These are phyloP conservation scores for Neospermospora avenae DNA, from an alignment of 2,329 filamentous ascomycete species.

Conservation along the genomic window DNA sequence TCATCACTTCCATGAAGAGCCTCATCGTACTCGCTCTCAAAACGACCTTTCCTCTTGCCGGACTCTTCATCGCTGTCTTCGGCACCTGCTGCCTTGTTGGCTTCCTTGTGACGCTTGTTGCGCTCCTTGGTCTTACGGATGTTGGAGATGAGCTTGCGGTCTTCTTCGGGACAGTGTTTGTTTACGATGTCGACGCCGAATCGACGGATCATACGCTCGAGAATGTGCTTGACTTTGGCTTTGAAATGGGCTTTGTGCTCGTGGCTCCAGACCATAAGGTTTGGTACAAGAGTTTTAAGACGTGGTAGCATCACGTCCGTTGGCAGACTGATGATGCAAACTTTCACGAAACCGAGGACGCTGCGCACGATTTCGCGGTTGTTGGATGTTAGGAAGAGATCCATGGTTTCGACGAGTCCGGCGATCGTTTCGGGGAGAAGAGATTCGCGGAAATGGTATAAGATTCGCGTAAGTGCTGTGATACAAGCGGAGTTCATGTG, in stretches of 20 bases:
- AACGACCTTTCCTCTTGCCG: constrained; percentile 56
- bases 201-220: constrained; percentile 88
- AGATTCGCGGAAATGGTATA: constrained; percentile 81
- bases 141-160: constrained; percentile 87
- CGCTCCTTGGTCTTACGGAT: constrained; percentile 95
- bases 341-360: constrained; percentile 94
- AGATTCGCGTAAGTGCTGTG: constrained; percentile 85
- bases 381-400: constrained; percentile 92
- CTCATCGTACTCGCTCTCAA: constrained; percentile 92
- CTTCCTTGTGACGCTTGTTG: constrained; percentile 83
- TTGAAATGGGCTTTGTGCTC: constrained; percentile 98
- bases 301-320: constrained; percentile 74
- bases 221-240: constrained; percentile 95
- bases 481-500: constrained; percentile 99
- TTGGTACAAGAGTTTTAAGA: constrained; percentile 75
- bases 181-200: constrained; percentile 84
- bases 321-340: constrained; percentile 84
- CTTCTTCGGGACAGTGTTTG: constrained; percentile 75
- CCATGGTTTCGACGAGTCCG: constrained; percentile 90
- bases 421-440: constrained; percentile 68
- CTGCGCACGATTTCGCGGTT: constrained; percentile 96
- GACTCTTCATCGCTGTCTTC: constrained; percentile 56
- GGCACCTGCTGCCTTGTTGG: constrained; percentile 53
- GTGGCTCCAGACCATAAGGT: constrained; percentile 92
- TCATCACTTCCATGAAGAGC: constrained; percentile 68